phyloP scores from a whole-genome alignment of 441 rosid genomes.

The Mallotus repandus region DNA sequence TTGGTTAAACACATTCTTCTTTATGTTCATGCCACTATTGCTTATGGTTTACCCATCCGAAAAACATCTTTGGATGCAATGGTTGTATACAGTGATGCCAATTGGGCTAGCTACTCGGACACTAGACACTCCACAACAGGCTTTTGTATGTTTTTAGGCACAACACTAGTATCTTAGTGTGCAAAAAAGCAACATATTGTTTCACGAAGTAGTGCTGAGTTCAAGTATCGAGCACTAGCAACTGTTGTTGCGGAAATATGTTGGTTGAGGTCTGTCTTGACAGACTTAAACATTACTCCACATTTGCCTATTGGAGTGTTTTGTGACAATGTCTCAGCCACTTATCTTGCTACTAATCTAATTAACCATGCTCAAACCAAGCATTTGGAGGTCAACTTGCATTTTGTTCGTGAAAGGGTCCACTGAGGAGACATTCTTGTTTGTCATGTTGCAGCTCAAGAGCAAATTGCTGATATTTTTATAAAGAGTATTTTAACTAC shows the following conservation, averaged over 20 bases:
- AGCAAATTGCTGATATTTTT: background rate
- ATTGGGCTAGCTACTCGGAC: background rate
- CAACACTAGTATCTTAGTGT: background rate
- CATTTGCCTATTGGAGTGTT: background rate
- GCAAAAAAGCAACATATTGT: background rate
- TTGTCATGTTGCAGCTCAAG: background rate
- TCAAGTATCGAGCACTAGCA: background rate
- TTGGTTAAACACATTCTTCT: background rate
- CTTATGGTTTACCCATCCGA: background rate
- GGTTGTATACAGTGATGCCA: background rate
- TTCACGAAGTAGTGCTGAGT: background rate
- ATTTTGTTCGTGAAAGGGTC: background rate
- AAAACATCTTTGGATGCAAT: background rate
- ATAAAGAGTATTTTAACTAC: background rate
- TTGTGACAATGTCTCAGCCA: background rate
- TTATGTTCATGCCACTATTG: background rate
- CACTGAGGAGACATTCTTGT: background rate
- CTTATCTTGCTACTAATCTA: background rate
- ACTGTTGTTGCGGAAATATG: background rate
- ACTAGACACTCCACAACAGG: background rate
- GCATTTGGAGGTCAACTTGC: background rate
- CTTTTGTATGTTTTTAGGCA: background rate
- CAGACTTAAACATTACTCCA: background rate
- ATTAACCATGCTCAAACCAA: background rate
- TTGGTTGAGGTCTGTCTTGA: background rate